Conservation (phyloP, 139 green algal species). For the Microglena sp. region DNA sequence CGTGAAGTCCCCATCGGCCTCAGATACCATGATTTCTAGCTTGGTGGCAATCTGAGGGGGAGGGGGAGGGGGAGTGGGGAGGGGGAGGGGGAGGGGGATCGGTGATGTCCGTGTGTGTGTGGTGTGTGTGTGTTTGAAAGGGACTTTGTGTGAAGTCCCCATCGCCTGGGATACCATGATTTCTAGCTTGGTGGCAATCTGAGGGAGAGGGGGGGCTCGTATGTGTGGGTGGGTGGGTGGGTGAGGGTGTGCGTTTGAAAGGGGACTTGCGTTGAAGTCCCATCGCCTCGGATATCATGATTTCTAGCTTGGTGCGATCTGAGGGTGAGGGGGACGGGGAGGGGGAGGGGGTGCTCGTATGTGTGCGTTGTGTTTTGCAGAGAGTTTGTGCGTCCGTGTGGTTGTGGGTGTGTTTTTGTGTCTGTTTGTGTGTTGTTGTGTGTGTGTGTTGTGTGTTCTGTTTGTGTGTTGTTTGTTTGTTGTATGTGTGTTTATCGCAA, state of each 20-base stretch:
- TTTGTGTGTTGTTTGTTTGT: no score
- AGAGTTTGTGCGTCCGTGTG: no score
- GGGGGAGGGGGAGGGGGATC: not conserved
- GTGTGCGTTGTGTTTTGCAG: no score
- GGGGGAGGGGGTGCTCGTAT: no score
- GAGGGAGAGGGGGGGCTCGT: not conserved
- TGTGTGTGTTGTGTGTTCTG: no score
- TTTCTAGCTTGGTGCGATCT: constrained; percentile 66
- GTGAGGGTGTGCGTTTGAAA: constrained; percentile 51
- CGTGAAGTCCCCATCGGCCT: constrained; percentile 12
- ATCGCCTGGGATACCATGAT: constrained; percentile 53
- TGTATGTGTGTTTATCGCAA: no score
- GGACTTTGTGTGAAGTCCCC: constrained; percentile 8
- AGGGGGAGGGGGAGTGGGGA: not conserved
- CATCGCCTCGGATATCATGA: constrained; percentile 51
- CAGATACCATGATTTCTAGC: constrained; percentile 71
- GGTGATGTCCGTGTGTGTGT: no score
- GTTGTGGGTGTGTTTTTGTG: no score
- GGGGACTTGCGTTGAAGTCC: constrained; percentile 11
- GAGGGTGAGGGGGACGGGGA: no score
- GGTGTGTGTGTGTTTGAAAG: constrained; percentile 59
- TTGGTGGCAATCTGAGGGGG: constrained; percentile 59
- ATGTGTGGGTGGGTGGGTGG: no score
- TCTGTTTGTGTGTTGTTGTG: no score
- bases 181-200: constrained; percentile 77